A percentile compares a stretch with the other conserved stretches of the same genome.
These are phyloP conservation scores for Moesziomyces sp. DNA, from an alignment of 1,284 basidiomycete genomes.

Conservation along the genomic window DNA sequence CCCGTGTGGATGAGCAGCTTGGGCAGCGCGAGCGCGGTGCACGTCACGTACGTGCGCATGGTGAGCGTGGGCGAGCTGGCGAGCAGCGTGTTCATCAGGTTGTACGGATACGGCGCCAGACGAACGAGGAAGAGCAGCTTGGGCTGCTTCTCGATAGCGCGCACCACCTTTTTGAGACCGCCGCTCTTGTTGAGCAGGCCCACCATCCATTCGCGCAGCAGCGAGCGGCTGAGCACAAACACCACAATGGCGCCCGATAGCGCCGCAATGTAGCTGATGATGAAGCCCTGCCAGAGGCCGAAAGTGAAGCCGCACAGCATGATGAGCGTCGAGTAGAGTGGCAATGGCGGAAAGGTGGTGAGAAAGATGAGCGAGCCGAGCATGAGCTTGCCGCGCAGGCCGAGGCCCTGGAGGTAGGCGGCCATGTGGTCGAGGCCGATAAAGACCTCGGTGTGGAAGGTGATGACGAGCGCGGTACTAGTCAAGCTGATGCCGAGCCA, in stretches of 20 bases:
- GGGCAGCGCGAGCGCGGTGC: conserved; percentile 83
- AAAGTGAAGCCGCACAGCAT: conserved; percentile 87
- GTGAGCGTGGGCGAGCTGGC: conserved; percentile 86
- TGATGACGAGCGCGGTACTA: conserved; percentile 63
- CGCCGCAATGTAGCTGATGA: conserved; percentile 85
- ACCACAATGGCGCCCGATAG: conserved; percentile 81
- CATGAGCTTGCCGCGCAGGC: conserved; percentile 51
- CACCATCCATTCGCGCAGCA: conserved; percentile 77
- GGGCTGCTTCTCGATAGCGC: conserved; percentile 86
- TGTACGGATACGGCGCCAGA: conserved; percentile 75
- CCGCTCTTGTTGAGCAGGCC: conserved; percentile 75
- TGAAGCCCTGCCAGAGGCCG: conserved; percentile 80
- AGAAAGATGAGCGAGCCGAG: conserved; percentile 65
- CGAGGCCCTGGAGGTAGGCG: conserved; percentile 52
- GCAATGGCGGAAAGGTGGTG: conserved; percentile 75
- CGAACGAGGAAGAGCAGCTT: conserved; percentile 85
- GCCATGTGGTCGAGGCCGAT: conserved; percentile 58
- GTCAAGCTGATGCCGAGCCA: conserved; percentile 66
- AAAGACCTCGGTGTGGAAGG: conserved; percentile 67
- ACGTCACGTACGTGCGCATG: conserved; percentile 79
- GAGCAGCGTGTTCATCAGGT: conserved; percentile 88
- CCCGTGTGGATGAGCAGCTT: conserved; percentile 87
- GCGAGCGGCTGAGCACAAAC: conserved; percentile 78
- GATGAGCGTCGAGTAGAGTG: conserved; percentile 87
- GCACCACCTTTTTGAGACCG: conserved; percentile 72